phyloP scores from a whole-genome alignment of 768 basidiomycete species.

The Phaffia australis region DNA sequence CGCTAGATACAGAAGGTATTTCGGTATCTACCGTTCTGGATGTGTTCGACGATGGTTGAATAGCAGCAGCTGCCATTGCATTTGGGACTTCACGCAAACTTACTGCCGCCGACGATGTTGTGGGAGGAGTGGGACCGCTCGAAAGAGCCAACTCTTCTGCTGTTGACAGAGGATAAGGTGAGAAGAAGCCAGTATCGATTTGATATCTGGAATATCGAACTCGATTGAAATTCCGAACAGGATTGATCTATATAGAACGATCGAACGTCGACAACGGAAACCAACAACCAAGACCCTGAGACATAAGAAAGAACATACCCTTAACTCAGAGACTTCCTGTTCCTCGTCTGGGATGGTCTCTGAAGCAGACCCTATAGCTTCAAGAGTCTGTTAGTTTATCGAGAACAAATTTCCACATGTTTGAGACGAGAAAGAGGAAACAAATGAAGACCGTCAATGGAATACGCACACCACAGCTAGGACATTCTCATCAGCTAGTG shows the following conservation, averaged over 20 bases:
- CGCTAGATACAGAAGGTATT: slow-evolving; percentile 33
- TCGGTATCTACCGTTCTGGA: not conserved
- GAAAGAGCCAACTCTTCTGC: slow-evolving; percentile 41
- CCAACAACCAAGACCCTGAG: slow-evolving; percentile 1
- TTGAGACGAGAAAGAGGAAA: not conserved
- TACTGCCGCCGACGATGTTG: not conserved
- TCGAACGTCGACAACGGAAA: not conserved
- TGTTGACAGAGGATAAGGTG: slow-evolving; percentile 62
- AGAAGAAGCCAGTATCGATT: slow-evolving; percentile 62
- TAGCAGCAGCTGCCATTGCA: not conserved
- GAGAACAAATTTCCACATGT: not conserved
- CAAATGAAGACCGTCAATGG: no score
- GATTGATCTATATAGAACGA: slow-evolving; percentile 5
- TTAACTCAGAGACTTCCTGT: not conserved
- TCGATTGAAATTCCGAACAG: slow-evolving; percentile 20
- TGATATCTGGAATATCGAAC: slow-evolving; percentile 14
- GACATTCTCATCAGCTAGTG: not conserved
- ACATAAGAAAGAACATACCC: not conserved
- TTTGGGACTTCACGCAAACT: not conserved
- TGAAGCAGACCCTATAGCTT: not conserved
- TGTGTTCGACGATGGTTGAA: not conserved
- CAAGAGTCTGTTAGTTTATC: not conserved
- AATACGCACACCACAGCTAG: not conserved
- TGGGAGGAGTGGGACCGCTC: not conserved
- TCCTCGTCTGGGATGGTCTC: not conserved